A percentile compares a stretch with the other conserved stretches of the same genome.
Conservation (phyloP, 2,329 filamentous ascomycete species). For the Pseudogymnoascus sp. region DNA sequence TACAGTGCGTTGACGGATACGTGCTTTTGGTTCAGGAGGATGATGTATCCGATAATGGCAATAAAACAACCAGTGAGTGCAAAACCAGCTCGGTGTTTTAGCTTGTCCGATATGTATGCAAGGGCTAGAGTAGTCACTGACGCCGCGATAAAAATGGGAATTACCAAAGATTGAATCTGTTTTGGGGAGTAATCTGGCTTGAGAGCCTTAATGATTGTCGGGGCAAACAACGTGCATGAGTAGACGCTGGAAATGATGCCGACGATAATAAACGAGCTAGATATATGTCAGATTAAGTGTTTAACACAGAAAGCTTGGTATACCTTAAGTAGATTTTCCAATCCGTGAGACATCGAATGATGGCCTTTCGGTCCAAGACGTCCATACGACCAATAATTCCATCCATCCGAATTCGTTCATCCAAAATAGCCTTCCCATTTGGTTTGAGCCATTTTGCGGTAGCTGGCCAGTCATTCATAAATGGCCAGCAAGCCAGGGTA, state of each 20-base stretch:
- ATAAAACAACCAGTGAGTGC: slow-evolving; percentile 27
- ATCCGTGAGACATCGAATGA: slow-evolving; percentile 24
- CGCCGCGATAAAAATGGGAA: slow-evolving; percentile 33
- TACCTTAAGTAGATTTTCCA: slow-evolving; percentile 34
- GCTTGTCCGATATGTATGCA: slow-evolving; percentile 31
- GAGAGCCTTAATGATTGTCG: slow-evolving; percentile 36
- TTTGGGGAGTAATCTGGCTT: slow-evolving; percentile 28
- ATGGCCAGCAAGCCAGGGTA: slow-evolving; percentile 37
- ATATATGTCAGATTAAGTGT: background rate
- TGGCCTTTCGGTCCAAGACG: slow-evolving; percentile 11
- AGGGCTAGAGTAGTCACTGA: slow-evolving; percentile 28
- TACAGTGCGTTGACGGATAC: slow-evolving; percentile 13
- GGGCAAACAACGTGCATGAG: slow-evolving; percentile 35
- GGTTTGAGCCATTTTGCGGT: slow-evolving; percentile 39
- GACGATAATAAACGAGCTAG: slow-evolving; percentile 31
- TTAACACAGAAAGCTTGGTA: background rate
- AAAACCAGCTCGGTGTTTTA: slow-evolving; percentile 31
- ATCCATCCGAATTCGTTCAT: slow-evolving; percentile 28
- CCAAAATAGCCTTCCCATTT: slow-evolving; percentile 34
- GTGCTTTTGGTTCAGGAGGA: slow-evolving; percentile 29
- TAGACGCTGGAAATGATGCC: slow-evolving; percentile 29
- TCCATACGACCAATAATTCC: slow-evolving; percentile 18
- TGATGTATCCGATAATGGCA: slow-evolving; percentile 29
- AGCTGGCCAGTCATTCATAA: slow-evolving; percentile 36
- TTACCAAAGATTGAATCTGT: slow-evolving; percentile 33